Evolutionary conservation across 1,139 yeast genomes (phyloP), one percentile per base, ranked within the genome.

Genomic region (Suhomyces bribrorum): DNA sequence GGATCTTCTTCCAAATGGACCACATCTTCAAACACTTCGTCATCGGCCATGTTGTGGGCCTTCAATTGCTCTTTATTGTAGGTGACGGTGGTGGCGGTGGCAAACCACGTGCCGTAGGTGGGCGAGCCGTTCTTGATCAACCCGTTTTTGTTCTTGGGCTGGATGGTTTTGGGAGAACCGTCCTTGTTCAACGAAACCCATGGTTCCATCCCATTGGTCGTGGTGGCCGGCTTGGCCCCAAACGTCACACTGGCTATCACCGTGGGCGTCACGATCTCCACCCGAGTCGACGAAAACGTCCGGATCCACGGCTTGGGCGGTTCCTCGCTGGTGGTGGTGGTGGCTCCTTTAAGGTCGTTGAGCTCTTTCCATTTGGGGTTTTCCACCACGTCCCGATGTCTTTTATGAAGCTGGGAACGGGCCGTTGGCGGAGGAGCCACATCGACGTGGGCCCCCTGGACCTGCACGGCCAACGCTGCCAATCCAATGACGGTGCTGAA

Each of bases 241-340:
- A 88, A 83, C 0, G 95, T 86, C 36, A 88, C 86, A 15, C 92
- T 92, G 22, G 78, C 87, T 53, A 87, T 76, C 26, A 86, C 87
- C 0, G 90, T 81, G 11, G 96, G 96, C 0, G 82, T 78, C 26
- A 88, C 92, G 22, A 85, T 70, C 56, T 85, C 94, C 9, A 57
- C 66, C 7, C 72, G 56, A 0, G 75, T 61, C 1, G 73, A 70
- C 41, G 81, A 79, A 29, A 84, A 75, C 0, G 95, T 86, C 54
- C 95, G 75, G 9, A 76, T 43, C 96, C 96, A 88, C 5, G 89
- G 83, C 37, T 69, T 67, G 8, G 79, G 81, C 0, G 65, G 18
- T 5, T 34, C 18, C 14, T 22, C 41, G 3, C 40, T 43, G 1
- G 46, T 34, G 2, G 52, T 38, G 8, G 48, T 32, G 12, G 41